These are phyloP conservation scores for Crepidotus variabilis DNA, from an alignment of 768 basidiomycete genomes.

Conservation along the genomic window DNA sequence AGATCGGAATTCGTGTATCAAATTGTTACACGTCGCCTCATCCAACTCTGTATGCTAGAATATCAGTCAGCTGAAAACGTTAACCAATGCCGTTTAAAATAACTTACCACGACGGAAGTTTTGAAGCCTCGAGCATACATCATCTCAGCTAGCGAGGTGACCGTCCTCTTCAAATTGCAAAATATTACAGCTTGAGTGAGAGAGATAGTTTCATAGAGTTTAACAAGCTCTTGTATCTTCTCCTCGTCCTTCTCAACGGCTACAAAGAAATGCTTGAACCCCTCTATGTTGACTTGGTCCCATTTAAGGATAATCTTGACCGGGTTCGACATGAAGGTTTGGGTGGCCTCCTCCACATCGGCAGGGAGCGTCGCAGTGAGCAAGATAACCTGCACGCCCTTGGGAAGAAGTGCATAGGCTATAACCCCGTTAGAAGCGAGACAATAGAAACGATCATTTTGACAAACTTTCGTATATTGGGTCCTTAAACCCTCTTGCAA, in stretches of 20 bases:
- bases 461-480: conserved; percentile 81
- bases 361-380: conserved; percentile 96
- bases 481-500: conserved; percentile 97
- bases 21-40: conserved; percentile 88
- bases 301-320: conserved; percentile 96
- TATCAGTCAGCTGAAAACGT: conserved; percentile 13
- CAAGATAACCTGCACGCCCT: conserved; percentile 94
- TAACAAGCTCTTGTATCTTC: conserved; percentile 98
- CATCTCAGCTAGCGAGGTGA: conserved; percentile 98
- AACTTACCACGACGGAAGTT: conserved; percentile 86
- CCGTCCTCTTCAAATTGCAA: conserved; percentile 97
- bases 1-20: conserved; percentile 99
- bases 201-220: conserved; percentile 96
- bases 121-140: conserved; percentile 95
- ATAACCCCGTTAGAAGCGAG: neutral
- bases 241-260: conserved; percentile 99
- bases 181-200: conserved; percentile 99
- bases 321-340: conserved; percentile 98
- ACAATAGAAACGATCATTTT: neutral
- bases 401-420: conserved; percentile 94
- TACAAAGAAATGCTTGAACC: conserved; percentile 99
- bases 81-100: conserved; percentile 4
- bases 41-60: conserved; percentile 94
- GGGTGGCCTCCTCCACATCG: conserved; percentile 95
- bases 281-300: conserved; percentile 95